Conservation (phyloP, 73 alveolate species). For the Paramecium sonneborni region DNA sequence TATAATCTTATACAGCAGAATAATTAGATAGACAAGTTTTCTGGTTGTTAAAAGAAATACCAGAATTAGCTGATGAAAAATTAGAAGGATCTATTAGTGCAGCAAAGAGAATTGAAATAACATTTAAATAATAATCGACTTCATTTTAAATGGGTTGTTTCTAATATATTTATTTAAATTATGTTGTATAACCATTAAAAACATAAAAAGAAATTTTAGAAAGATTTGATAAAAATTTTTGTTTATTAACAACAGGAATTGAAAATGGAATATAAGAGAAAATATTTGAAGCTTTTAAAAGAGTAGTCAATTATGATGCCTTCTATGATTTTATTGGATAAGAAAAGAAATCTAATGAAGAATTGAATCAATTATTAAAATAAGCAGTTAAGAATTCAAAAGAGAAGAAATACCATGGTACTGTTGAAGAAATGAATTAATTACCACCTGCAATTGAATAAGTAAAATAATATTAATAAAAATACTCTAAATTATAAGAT, state of each 20-base stretch:
- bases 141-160: slow-evolving; percentile 82
- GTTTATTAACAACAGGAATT: slow-evolving; percentile 77
- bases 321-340: slow-evolving; percentile 77
- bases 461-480: slow-evolving; percentile 67
- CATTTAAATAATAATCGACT: slow-evolving; percentile 87
- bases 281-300: slow-evolving; percentile 76
- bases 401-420: slow-evolving; percentile 93
- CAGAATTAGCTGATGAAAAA: slow-evolving; percentile 83
- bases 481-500: slow-evolving; percentile 76
- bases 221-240: slow-evolving; percentile 81
- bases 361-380: slow-evolving; percentile 79
- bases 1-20: slow-evolving; percentile 82
- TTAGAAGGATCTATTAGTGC: slow-evolving; percentile 74
- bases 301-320: slow-evolving; percentile 77
- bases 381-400: slow-evolving; percentile 86
- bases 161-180: slow-evolving; percentile 79
- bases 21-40: slow-evolving; percentile 94
- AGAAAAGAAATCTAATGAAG: slow-evolving; percentile 76
- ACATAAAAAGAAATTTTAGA: slow-evolving; percentile 70
- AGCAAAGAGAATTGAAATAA: slow-evolving; percentile 80
- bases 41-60: slow-evolving; percentile 93
- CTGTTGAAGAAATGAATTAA: slow-evolving; percentile 81
- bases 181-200: slow-evolving; percentile 70
- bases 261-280: slow-evolving; percentile 81
- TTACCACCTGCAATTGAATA: slow-evolving; percentile 80